Conservation (phyloP, 495 filamentous ascomycete genomes). For the Rostrohypoxylon terebratum region DNA sequence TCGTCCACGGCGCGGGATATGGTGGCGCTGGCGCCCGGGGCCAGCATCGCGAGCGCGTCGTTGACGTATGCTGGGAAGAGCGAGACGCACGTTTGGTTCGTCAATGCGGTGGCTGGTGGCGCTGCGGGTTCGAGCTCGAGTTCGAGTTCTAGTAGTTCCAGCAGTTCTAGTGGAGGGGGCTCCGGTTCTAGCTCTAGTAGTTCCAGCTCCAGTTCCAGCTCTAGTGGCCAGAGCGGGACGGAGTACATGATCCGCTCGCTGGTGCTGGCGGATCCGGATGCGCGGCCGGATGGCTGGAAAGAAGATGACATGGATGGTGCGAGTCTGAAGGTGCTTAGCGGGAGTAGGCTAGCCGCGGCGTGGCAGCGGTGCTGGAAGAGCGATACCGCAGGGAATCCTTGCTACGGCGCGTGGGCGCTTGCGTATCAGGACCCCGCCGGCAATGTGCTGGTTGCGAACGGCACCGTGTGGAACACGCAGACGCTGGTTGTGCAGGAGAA, state of each 20-base stretch:
- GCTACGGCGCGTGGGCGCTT: constrained; percentile 15
- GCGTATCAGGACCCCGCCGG: constrained; percentile 27
- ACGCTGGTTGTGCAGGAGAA: not conserved
- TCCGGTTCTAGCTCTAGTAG: too few species aligned
- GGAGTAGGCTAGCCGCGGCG: constrained; percentile 22
- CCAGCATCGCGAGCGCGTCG: not conserved
- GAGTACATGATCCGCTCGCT: not conserved
- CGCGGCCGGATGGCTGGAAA: constrained; percentile 14
- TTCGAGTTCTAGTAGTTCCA: too few species aligned
- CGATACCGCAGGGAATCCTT: not conserved
- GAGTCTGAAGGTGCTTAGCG: not conserved
- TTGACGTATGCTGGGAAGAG: not conserved
- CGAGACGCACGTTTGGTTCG: constrained; percentile 28
- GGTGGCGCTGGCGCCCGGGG: not conserved
- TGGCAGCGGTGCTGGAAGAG: constrained; percentile 30
- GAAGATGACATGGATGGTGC: not conserved
- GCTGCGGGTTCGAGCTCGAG: too few species aligned
- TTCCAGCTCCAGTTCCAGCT: not conserved
- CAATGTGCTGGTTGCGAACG: constrained; percentile 24
- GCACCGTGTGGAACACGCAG: not conserved
- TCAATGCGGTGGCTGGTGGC: constrained; percentile 5
- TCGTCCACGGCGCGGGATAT: constrained; percentile 6
- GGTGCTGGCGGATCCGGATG: not conserved
- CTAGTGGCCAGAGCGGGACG: not conserved
- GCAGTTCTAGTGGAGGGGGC: too few species aligned